A percentile compares a stretch with the other conserved stretches of the same genome.
Evolutionary conservation across 2,329 filamentous ascomycete species (phyloP).

Genomic region (Mollisiaceae sp.): DNA sequence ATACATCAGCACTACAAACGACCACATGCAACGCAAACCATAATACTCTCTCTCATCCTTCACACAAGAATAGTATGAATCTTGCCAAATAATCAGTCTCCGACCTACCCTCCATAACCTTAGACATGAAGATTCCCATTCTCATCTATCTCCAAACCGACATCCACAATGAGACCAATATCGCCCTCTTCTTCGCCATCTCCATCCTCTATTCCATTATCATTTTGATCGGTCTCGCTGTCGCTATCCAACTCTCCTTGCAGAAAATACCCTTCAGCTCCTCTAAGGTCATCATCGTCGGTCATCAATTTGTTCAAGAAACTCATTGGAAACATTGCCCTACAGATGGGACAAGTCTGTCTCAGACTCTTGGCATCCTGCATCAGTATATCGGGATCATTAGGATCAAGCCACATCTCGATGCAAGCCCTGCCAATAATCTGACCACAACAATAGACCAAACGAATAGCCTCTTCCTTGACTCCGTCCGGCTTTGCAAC

Average conservation of each 20-base stretch:
- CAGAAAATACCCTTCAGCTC: no score
- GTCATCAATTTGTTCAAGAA: background rate
- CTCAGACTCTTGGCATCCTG: background rate
- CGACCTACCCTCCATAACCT: background rate
- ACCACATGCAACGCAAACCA: background rate
- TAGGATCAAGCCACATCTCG: constrained; percentile 21
- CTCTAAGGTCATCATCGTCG: background rate
- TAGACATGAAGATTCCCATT: background rate
- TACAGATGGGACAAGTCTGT: background rate
- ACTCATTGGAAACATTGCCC: background rate
- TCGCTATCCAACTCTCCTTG: background rate
- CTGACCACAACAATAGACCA: constrained; percentile 35
- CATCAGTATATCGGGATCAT: background rate
- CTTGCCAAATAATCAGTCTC: no score
- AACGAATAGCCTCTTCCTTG: constrained; percentile 25
- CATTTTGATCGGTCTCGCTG: background rate
- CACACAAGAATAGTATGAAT: background rate
- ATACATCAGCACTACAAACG: background rate
- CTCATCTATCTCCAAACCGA: background rate
- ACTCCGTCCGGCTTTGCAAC: constrained; percentile 16
- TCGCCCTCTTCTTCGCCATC: background rate
- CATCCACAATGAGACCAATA: background rate
- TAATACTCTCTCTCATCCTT: background rate
- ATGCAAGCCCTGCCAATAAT: constrained; percentile 32
- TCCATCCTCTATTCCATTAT: background rate